phyloP scores from a whole-genome alignment of 73 alveolate species.

The Tetrahymena malaccensis region DNA sequence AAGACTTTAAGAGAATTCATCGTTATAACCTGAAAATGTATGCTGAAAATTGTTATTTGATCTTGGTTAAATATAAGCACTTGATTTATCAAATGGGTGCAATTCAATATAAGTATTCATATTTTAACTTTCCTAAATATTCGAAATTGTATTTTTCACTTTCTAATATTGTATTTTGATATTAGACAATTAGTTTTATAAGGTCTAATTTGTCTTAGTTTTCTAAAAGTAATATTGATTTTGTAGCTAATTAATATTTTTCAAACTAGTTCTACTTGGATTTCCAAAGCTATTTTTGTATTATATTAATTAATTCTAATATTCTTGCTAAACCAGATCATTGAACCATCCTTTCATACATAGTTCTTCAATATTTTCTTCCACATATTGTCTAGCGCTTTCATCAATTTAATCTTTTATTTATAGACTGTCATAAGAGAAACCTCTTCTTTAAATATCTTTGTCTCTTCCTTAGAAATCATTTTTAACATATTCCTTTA shows the following conservation, averaged over 20 bases:
- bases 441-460: not conserved
- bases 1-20: not conserved
- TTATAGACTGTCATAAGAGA: not conserved
- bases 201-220: not conserved
- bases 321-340: not conserved
- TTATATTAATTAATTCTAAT: not conserved
- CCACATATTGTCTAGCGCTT: not conserved
- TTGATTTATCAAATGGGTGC: not conserved
- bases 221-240: not conserved
- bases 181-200: not conserved
- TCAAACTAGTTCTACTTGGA: not conserved
- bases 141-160: not conserved
- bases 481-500: not conserved
- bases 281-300: not conserved
- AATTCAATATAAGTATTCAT: not conserved
- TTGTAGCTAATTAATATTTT: not conserved
- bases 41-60: not conserved
- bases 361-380: not conserved
- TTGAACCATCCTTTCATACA: not conserved
- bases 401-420: not conserved
- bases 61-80: not conserved
- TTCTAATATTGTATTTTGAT: no score
- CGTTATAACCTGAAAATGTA: not conserved
- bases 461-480: not conserved
- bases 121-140: not conserved